Evolutionary conservation across 345 rosid species (phyloP).

Genomic region (Lepidium aucheri): DNA sequence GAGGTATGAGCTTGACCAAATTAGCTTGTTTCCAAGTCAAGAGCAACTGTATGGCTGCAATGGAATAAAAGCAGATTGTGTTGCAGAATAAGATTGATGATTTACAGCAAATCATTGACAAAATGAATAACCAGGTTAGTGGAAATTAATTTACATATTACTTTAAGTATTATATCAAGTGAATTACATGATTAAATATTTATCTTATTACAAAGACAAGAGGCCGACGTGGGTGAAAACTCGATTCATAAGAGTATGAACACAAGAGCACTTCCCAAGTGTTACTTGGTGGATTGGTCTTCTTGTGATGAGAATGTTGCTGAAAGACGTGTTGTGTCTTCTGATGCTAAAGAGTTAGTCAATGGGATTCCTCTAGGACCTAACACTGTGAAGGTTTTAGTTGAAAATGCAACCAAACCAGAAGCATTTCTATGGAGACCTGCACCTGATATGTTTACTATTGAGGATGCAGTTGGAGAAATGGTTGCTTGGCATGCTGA

Average conservation of each 20-base stretch:
- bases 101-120: background rate
- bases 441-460: background rate
- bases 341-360: background rate
- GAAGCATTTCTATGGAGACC: background rate
- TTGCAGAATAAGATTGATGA: background rate
- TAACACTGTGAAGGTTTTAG: background rate
- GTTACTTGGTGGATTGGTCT: background rate
- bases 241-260: background rate
- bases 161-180: too few species aligned
- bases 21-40: background rate
- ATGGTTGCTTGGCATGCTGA: background rate
- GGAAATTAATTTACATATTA: too few species aligned
- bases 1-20: background rate
- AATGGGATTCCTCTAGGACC: background rate
- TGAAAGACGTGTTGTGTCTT: background rate
- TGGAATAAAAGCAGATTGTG: background rate
- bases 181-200: too few species aligned
- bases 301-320: background rate
- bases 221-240: too few species aligned
- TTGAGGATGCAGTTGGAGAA: background rate
- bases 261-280: background rate
- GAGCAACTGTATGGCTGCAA: background rate
- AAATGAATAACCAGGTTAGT: background rate
- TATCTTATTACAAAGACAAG: too few species aligned
- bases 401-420: background rate